These are phyloP conservation scores for Beauveria caledonica DNA, from an alignment of 2,329 filamentous ascomycete species.

Conservation along the genomic window DNA sequence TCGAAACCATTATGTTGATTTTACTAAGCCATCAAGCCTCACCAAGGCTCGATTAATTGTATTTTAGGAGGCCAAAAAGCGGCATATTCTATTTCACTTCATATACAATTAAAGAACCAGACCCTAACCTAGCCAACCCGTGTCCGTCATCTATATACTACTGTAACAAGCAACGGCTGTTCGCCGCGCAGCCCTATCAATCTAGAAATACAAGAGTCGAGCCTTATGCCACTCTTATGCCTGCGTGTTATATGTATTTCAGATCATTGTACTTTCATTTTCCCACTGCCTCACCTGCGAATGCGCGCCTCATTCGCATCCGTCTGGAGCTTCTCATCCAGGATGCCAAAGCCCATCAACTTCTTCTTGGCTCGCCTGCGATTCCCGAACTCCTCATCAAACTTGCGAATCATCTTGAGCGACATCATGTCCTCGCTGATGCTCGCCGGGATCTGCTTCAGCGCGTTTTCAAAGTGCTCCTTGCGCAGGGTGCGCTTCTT, in stretches of 20 bases:
- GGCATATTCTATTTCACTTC: neutral
- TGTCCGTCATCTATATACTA: slow-evolving; percentile 1
- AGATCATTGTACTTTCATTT: neutral
- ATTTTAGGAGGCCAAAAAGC: neutral
- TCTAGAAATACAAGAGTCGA: slow-evolving; percentile 5
- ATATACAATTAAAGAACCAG: slow-evolving; percentile 6
- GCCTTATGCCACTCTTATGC: neutral
- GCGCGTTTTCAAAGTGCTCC: slow-evolving; percentile 75
- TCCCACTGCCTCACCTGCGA: slow-evolving; percentile 17
- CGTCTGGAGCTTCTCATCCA: slow-evolving; percentile 24
- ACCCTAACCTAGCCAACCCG: neutral
- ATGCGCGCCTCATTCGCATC: slow-evolving; percentile 40
- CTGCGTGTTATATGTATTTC: neutral
- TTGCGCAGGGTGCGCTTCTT: slow-evolving; percentile 45
- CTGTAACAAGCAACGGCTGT: neutral
- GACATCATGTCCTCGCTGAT: slow-evolving; percentile 91
- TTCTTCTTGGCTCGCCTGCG: slow-evolving; percentile 56
- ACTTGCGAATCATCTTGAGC: slow-evolving; percentile 80
- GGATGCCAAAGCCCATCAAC: slow-evolving; percentile 52
- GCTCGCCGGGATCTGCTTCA: slow-evolving; percentile 83
- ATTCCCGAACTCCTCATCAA: slow-evolving; percentile 92
- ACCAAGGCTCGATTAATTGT: neutral
- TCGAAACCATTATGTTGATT: neutral
- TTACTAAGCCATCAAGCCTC: neutral
- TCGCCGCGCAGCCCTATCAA: neutral